Evolutionary conservation across 2,329 filamentous ascomycete species (phyloP).

Genomic region (Epichloe sibirici): DNA sequence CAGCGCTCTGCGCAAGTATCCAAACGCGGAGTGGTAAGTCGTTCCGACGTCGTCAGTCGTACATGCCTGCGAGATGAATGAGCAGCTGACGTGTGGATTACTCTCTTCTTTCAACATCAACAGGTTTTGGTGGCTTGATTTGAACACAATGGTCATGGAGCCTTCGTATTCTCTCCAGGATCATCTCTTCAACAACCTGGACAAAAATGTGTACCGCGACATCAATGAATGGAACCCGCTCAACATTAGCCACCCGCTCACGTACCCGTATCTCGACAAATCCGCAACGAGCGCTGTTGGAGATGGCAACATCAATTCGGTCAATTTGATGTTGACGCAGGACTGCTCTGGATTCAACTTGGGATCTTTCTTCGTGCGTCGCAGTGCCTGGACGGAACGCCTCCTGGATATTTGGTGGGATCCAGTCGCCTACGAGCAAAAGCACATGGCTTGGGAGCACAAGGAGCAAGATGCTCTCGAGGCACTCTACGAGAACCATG

Average conservation of each 20-base stretch:
- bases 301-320: slow-evolving; percentile 63
- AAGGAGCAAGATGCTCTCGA: slow-evolving; percentile 96
- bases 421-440: slow-evolving; percentile 92
- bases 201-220: slow-evolving; percentile 71
- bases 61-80: too few relatives aligned
- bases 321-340: slow-evolving; percentile 82
- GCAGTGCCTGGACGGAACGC: slow-evolving; percentile 80
- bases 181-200: slow-evolving; percentile 78
- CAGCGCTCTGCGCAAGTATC: slow-evolving; percentile 82
- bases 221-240: slow-evolving; percentile 95
- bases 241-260: slow-evolving; percentile 78
- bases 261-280: slow-evolving; percentile 62
- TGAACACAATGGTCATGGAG: slow-evolving; percentile 98
- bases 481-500: slow-evolving; percentile 80
- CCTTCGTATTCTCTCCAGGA: slow-evolving; percentile 77
- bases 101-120: slow-evolving; percentile 22
- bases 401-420: slow-evolving; percentile 98
- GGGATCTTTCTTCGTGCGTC: slow-evolving; percentile 83
- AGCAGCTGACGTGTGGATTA: too few relatives aligned
- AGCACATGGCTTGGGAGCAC: slow-evolving; percentile 98
- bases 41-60: not conserved
- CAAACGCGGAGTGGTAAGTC: slow-evolving; percentile 83
- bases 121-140: slow-evolving; percentile 98
- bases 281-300: slow-evolving; percentile 60
- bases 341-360: slow-evolving; percentile 95